Evolutionary conservation across 2,329 filamentous ascomycete species (phyloP).

Genomic region (Fusarium abutilonis): DNA sequence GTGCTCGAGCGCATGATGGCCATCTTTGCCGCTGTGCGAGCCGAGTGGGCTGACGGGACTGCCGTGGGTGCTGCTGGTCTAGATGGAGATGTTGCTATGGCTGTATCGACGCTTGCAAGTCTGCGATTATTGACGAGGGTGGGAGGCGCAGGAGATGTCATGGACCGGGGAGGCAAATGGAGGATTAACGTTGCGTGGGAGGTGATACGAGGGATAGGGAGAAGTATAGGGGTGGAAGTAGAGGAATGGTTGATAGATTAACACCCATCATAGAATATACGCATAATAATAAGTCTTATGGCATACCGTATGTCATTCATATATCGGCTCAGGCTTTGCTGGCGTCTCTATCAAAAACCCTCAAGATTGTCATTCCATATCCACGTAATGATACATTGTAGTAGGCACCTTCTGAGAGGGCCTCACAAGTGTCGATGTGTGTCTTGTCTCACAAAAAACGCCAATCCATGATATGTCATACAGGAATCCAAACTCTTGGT

Average conservation of each 20-base stretch:
- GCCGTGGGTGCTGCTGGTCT: constrained; percentile 48
- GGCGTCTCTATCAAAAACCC: constrained; percentile 34
- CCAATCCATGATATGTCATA: constrained; percentile 37
- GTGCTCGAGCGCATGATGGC: constrained; percentile 81
- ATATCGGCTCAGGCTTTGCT: constrained; percentile 18
- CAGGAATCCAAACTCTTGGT: constrained; percentile 25
- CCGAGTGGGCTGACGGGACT: constrained; percentile 59
- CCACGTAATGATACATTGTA: constrained; percentile 40
- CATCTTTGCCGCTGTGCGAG: constrained; percentile 74
- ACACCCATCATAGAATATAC: constrained; percentile 7
- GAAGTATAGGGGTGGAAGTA: constrained; percentile 80
- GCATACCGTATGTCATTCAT: constrained; percentile 26
- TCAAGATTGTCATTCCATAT: constrained; percentile 34
- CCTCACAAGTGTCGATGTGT: constrained; percentile 8
- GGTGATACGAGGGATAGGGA: constrained; percentile 73
- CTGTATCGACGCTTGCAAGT: constrained; percentile 77
- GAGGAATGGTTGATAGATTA: constrained; percentile 79
- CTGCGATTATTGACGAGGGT: constrained; percentile 75
- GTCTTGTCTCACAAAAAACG: constrained; percentile 27
- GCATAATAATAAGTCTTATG: neutral
- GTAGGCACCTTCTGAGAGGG: constrained; percentile 10
- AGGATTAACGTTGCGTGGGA: constrained; percentile 84
- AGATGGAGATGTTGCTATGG: constrained; percentile 68
- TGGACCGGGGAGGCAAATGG: constrained; percentile 79
- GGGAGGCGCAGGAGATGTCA: constrained; percentile 67